Evolutionary conservation across 495 filamentous ascomycete species (phyloP).

Genomic region (Aspergillus sclerotioniger): DNA sequence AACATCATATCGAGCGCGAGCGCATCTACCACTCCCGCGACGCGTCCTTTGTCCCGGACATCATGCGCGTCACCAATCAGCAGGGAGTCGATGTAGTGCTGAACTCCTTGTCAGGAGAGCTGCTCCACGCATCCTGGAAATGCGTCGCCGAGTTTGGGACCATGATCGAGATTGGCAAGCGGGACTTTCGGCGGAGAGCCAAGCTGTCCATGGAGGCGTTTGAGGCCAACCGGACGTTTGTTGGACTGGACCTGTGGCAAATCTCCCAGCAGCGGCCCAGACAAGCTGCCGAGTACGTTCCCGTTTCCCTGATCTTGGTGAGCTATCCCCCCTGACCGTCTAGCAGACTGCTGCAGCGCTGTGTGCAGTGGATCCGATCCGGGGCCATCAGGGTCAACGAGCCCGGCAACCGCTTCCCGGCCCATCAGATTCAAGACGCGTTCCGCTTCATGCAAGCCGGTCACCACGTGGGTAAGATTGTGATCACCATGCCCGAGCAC

Average conservation of each 20-base stretch:
- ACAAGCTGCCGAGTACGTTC: background rate
- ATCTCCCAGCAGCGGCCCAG: background rate
- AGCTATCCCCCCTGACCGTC: slow-evolving; percentile 14
- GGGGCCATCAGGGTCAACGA: background rate
- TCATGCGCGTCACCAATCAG: slow-evolving; percentile 46
- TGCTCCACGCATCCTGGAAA: slow-evolving; percentile 49
- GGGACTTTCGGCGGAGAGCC: slow-evolving; percentile 20
- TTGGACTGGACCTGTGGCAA: slow-evolving; percentile 23
- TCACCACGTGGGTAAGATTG: slow-evolving; percentile 31
- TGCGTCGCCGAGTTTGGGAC: slow-evolving; percentile 51
- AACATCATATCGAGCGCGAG: slow-evolving; percentile 33
- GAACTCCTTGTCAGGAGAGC: slow-evolving; percentile 49
- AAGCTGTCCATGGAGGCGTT: slow-evolving; percentile 38
- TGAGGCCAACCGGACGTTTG: slow-evolving; percentile 29
- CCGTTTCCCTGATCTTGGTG: no score
- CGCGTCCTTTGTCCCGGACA: slow-evolving; percentile 39
- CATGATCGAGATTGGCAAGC: slow-evolving; percentile 49
- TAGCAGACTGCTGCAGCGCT: slow-evolving; percentile 10
- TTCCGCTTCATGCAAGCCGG: slow-evolving; percentile 51
- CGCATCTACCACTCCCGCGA: slow-evolving; percentile 55
- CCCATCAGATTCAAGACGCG: slow-evolving; percentile 36
- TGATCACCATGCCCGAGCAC: slow-evolving; percentile 22
- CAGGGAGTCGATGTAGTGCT: slow-evolving; percentile 52
- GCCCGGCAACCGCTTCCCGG: background rate
- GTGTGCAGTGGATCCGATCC: background rate